phyloP scores from a whole-genome alignment of 1,139 yeast genomes.

The Candida sp. region DNA sequence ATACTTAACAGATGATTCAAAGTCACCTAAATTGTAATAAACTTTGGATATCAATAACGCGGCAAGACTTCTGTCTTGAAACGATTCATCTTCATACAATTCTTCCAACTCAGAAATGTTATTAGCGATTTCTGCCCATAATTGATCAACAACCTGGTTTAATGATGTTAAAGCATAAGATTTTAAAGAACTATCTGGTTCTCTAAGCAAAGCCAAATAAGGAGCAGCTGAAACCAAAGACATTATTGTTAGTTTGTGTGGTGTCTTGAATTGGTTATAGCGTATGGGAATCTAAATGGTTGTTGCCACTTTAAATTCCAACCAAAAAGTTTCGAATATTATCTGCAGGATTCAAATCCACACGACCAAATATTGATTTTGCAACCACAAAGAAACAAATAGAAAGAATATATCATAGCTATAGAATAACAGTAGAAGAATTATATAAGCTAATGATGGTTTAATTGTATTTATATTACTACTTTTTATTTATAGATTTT shows the following conservation, averaged over 20 bases:
- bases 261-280: too few species aligned
- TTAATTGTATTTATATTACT: too few species aligned
- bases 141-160: slow-evolving; percentile 79
- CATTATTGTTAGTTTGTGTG: too few species aligned
- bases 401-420: too few species aligned
- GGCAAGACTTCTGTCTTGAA: slow-evolving; percentile 77
- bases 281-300: too few species aligned
- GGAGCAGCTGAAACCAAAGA: slow-evolving; percentile 83
- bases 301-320: background rate
- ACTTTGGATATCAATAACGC: slow-evolving; percentile 93
- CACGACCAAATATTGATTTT: too few species aligned
- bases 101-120: slow-evolving; percentile 85
- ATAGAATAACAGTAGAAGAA: too few species aligned
- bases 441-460: too few species aligned
- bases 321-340: slow-evolving; percentile 1
- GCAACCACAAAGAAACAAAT: too few species aligned
- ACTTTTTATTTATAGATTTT: too few species aligned
- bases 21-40: slow-evolving; percentile 93
- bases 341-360: slow-evolving; percentile 1
- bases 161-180: slow-evolving; percentile 82
- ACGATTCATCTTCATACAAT: slow-evolving; percentile 78
- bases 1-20: slow-evolving; percentile 84
- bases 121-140: slow-evolving; percentile 98
- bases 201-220: slow-evolving; percentile 82
- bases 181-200: slow-evolving; percentile 74